A percentile compares a stretch with the other conserved stretches of the same genome.
Conservation (phyloP, 495 filamentous ascomycete genomes). For the Trichocladium uniseriatum region DNA sequence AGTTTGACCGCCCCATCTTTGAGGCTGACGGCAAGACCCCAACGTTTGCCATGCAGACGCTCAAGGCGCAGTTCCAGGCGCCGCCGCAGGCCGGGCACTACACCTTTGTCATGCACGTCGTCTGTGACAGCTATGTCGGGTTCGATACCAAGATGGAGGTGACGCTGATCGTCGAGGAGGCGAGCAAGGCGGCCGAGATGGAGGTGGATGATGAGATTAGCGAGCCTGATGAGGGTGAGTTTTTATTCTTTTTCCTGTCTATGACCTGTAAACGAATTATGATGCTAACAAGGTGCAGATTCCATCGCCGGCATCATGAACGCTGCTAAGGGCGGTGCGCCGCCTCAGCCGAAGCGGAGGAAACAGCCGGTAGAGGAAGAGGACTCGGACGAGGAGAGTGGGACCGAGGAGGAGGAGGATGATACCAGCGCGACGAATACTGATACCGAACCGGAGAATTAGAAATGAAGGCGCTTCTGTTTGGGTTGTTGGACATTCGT, state of each 20-base stretch:
- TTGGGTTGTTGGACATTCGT: neutral
- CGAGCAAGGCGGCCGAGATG: constrained; percentile 70
- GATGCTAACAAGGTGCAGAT: constrained; percentile 49
- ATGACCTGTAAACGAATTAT: no score
- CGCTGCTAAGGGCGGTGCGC: constrained; percentile 55
- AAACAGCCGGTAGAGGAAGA: constrained; percentile 31
- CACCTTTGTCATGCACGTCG: constrained; percentile 80
- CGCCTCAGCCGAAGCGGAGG: constrained; percentile 39
- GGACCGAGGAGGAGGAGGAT: constrained; percentile 74
- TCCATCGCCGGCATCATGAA: constrained; percentile 93
- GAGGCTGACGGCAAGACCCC: constrained; percentile 58
- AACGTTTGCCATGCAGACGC: constrained; percentile 85
- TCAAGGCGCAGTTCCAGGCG: constrained; percentile 96
- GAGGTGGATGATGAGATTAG: constrained; percentile 87
- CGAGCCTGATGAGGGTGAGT: constrained; percentile 92
- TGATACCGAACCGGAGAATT: constrained; percentile 58
- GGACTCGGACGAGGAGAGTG: constrained; percentile 70
- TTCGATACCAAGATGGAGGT: constrained; percentile 86
- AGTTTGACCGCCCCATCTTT: constrained; percentile 80
- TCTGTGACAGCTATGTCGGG: constrained; percentile 91
- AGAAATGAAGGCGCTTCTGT: constrained; percentile 22
- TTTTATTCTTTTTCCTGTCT: constrained; percentile 8
- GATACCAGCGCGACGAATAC: constrained; percentile 73
- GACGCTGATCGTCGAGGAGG: constrained; percentile 80
- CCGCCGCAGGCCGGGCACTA: constrained; percentile 88